Base-by-base conservation (phyloP, 352 stramenopile genomes). In the Globisporangium splendens region DNA sequence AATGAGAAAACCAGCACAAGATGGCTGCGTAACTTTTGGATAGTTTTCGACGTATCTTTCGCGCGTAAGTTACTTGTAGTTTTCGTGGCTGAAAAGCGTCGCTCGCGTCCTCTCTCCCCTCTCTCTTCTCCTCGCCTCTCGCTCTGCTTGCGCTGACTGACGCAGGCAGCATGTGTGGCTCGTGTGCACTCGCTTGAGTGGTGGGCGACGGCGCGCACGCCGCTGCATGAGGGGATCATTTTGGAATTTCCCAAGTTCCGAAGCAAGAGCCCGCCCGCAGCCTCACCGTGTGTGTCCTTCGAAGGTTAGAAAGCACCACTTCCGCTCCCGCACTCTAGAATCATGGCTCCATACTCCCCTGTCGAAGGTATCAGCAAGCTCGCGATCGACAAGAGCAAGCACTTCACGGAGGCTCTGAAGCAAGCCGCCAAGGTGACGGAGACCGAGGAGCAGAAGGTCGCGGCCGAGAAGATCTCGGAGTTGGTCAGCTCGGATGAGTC, bases 351-450 rank as follows among this genome's bases (percentile, higher is more conserved):
- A 59, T 91, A 89, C 77, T 83, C 81, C 63, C 83, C 83, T 42
- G 82, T 75, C 61, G 83, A 88, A 70, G 81, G 77, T 69, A 88
- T 90, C 62, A 91, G 70, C 77, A 85, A 91, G 71, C 77, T 95
- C 59, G 83, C 77, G 20, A 90, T 92, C 59, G 85, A 93, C 78
- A 87, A 93, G 77, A 95, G 82, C 79, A 93, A 95, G 77, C 86
- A 93, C 77, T 95, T 95, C 66, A 91, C 82, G 28, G 79, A 91
- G 51, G 86, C 86, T 44, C 67, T 93, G 48, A 74, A 89, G 68
- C 77, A 95, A 74, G 83, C 86, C 33, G 77, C 92, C 59, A 83
- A 83, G 68, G 65, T 63, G 50, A 68, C 66, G 62, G 72, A 71
- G 50, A 65, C 68, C 31, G 81, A 92, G 63, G 72, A 92, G 72